These are phyloP conservation scores for Neurospora intermedia DNA, from an alignment of 495 filamentous ascomycete species.

Conservation along the genomic window DNA sequence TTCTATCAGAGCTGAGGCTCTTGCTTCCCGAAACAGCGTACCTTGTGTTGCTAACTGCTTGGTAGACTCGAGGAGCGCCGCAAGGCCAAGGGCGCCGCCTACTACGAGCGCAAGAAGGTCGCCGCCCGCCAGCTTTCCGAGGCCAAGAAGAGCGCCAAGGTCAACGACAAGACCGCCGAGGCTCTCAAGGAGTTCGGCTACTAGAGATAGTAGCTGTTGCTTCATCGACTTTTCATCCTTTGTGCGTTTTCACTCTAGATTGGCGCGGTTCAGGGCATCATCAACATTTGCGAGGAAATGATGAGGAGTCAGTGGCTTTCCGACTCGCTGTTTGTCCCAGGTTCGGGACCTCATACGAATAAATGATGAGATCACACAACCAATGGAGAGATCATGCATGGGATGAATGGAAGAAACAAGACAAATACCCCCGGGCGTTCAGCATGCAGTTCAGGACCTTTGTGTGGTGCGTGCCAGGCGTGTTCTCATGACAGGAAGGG, in stretches of 20 bases:
- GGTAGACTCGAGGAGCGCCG: slow-evolving; percentile 93
- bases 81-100: slow-evolving; percentile 97
- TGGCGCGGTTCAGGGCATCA: slow-evolving; percentile 32
- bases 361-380: slow-evolving; percentile 28
- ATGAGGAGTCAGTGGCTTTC: slow-evolving; percentile 24
- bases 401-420: slow-evolving; percentile 20
- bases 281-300: slow-evolving; percentile 30
- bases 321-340: slow-evolving; percentile 26
- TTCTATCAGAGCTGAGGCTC: background rate
- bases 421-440: slow-evolving; percentile 19
- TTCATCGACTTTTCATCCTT: slow-evolving; percentile 19
- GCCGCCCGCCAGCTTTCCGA: slow-evolving; percentile 78
- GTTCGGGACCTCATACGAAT: slow-evolving; percentile 27
- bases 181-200: slow-evolving; percentile 46
- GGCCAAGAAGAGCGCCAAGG: slow-evolving; percentile 82
- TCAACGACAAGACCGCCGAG: slow-evolving; percentile 56
- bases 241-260: slow-evolving; percentile 32
- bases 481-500: background rate
- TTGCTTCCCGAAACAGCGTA: background rate
- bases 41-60: slow-evolving; percentile 29
- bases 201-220: slow-evolving; percentile 28
- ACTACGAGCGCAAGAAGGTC: slow-evolving; percentile 99
- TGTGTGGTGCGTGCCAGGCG: background rate
- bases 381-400: slow-evolving; percentile 29
- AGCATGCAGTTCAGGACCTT: background rate